Conservation (phyloP, 345 rosid genomes). For the Dovyalis caffra region DNA sequence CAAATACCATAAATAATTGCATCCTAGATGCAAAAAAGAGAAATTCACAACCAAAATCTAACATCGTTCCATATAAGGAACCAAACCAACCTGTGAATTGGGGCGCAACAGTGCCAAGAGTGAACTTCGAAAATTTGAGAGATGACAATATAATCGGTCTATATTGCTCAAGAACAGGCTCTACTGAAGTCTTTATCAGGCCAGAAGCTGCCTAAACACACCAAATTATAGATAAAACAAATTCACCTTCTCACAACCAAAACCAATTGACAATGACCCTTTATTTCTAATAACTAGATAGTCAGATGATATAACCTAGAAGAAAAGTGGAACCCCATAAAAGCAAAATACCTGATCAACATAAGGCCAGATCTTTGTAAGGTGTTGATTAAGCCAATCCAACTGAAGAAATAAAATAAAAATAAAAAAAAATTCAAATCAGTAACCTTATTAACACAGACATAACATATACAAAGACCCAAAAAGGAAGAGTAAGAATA, state of each 20-base stretch:
- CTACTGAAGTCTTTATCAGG: constrained; percentile 78
- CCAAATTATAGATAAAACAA: not conserved
- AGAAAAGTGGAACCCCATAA: not conserved
- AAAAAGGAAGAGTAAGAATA: not conserved
- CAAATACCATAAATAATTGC: not conserved
- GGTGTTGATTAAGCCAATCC: constrained; percentile 87
- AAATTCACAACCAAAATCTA: not conserved
- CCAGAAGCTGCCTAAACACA: constrained; percentile 89
- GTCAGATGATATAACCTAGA: not conserved
- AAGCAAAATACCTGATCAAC: constrained; percentile 58
- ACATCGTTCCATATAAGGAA: not conserved
- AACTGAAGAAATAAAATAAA: constrained; percentile 50
- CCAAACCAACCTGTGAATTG: constrained; percentile 85
- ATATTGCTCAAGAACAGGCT: constrained; percentile 90
- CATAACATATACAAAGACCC: not conserved
- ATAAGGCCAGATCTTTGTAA: constrained; percentile 95
- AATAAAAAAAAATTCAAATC: constrained; percentile 18
- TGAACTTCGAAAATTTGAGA: constrained; percentile 85
- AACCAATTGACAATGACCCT: not conserved
- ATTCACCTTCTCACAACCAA: not conserved
- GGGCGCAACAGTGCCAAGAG: constrained; percentile 99
- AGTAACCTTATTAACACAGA: constrained; percentile 2
- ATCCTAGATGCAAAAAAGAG: not conserved
- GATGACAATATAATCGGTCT: constrained; percentile 88
- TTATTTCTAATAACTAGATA: not conserved